Evolutionary conservation across 495 filamentous ascomycete species (phyloP).

Genomic region (Aspergillus saccharolyticus): DNA sequence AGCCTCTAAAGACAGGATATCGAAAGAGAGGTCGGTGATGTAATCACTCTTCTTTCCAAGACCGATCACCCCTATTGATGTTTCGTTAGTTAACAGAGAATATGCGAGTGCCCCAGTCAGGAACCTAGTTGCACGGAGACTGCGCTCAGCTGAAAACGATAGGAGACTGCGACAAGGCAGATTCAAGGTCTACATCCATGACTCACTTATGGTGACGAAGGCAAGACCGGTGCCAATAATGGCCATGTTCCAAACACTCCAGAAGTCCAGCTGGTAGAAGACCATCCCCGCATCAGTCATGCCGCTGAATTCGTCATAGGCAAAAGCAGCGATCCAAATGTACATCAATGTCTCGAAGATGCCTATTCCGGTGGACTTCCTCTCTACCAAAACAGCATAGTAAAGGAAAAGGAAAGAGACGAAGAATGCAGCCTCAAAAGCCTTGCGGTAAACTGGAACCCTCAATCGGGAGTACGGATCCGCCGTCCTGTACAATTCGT

Average conservation of each 20-base stretch:
- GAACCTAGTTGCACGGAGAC: not conserved
- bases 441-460: slow-evolving; percentile 88
- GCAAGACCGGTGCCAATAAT: slow-evolving; percentile 78
- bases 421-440: slow-evolving; percentile 86
- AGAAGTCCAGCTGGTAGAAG: slow-evolving; percentile 85
- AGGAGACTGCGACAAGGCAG: slow-evolving; percentile 13
- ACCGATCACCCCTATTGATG: slow-evolving; percentile 60
- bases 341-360: slow-evolving; percentile 50
- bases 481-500: slow-evolving; percentile 43
- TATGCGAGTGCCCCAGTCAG: not conserved
- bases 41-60: slow-evolving; percentile 53
- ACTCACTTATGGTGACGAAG: slow-evolving; percentile 68
- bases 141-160: slow-evolving; percentile 3
- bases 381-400: slow-evolving; percentile 72
- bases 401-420: slow-evolving; percentile 74
- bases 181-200: slow-evolving; percentile 10
- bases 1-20: slow-evolving; percentile 83
- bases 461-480: slow-evolving; percentile 81
- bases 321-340: slow-evolving; percentile 77
- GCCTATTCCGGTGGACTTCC: slow-evolving; percentile 46
- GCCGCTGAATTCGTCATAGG: slow-evolving; percentile 79
- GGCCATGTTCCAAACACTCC: slow-evolving; percentile 82
- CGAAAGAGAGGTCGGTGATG: slow-evolving; percentile 75
- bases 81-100: not conserved
- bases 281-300: slow-evolving; percentile 74